Evolutionary conservation across 2,329 filamentous ascomycete genomes (phyloP), one percentile per base, ranked within the genome.

Genomic region (Ceratocystis albifundus): DNA sequence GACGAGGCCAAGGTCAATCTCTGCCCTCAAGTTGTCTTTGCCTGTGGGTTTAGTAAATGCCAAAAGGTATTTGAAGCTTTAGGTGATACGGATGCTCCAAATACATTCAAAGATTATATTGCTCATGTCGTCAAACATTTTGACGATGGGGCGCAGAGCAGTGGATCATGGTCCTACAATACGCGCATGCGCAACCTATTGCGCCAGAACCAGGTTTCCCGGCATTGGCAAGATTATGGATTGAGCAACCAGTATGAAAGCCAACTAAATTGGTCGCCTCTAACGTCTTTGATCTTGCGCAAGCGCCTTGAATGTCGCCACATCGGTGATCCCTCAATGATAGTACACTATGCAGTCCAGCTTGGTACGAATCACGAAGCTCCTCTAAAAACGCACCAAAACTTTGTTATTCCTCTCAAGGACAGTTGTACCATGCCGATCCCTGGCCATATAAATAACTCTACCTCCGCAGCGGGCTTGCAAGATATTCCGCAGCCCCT

Each of bases 61-160:
- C 69, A 72, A 10, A 72, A 76, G n/a, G 74, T 80, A 1, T 77
- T 79, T 48, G 79, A 80, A 69, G 75, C 78, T 0, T 69, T 73
- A 7, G 73, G 72, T 30, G 77, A 78, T 55, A 72, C 73, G 20
- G 76, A 79, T 20, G 75, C 75, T 15, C 71, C 72, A 7, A 71
- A 74, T 1, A 74, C 73, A 1, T 77, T 78, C 64, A 77, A 78
- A 70, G 75, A 79, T 57, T 80, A 79, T 69, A 77, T 80, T 41
- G 71, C 74, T 57, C 79, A 80, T 66, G 74, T 80, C 28, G 75
- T 78, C 45, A 78, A 78, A 68, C 79, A 80, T 70, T 79, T 79
- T 61, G 77, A 80, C 50, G 77, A 79, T 30, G 74, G 75, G 1
- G 70, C 73, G 53, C 74, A 72, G 57, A 74, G 74, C 63, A 59